Evolutionary conservation across 192 early-diverging fungal species (phyloP).

Genomic region (Entophlyctis luteolus): DNA sequence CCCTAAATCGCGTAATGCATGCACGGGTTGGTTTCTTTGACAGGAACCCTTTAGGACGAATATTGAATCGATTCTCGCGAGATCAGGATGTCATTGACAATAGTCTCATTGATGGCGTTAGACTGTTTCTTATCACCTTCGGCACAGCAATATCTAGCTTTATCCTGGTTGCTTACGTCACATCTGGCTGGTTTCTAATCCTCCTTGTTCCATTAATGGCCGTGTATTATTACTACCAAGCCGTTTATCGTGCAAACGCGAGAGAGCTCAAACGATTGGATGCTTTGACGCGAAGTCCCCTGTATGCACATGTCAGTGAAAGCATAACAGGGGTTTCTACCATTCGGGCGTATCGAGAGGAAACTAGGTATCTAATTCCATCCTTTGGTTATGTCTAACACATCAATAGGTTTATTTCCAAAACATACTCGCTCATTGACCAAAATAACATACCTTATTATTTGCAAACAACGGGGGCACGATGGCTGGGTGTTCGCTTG

Average conservation of each 20-base stretch:
- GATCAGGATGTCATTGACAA: slow-evolving; percentile 64
- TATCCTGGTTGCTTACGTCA: slow-evolving; percentile 23
- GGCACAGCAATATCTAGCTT: slow-evolving; percentile 27
- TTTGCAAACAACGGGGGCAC: slow-evolving; percentile 46
- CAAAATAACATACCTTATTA: slow-evolving; percentile 77
- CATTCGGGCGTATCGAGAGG: slow-evolving; percentile 75
- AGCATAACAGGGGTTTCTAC: slow-evolving; percentile 74
- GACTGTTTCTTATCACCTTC: slow-evolving; percentile 39
- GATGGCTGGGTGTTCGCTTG: slow-evolving; percentile 34
- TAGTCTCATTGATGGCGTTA: slow-evolving; percentile 51
- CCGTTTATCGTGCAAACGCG: slow-evolving; percentile 28
- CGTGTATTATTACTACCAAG: slow-evolving; percentile 36
- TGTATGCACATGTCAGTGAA: slow-evolving; percentile 76
- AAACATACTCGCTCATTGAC: slow-evolving; percentile 67
- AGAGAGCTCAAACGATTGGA: slow-evolving; percentile 41
- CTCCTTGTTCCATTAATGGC: slow-evolving; percentile 23
- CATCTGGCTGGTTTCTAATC: slow-evolving; percentile 27
- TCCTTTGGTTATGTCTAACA: background rate
- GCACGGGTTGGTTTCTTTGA: slow-evolving; percentile 77
- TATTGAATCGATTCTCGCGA: slow-evolving; percentile 63
- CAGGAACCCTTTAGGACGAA: slow-evolving; percentile 68
- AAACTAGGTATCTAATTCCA: slow-evolving; percentile 30
- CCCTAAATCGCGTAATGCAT: slow-evolving; percentile 62
- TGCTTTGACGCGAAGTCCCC: slow-evolving; percentile 47
- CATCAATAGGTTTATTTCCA: slow-evolving; percentile 56